A percentile compares a stretch with the other conserved stretches of the same genome.
Evolutionary conservation across 2,329 filamentous ascomycete species (phyloP).

Genomic region (Pseudocercospora cruenta): DNA sequence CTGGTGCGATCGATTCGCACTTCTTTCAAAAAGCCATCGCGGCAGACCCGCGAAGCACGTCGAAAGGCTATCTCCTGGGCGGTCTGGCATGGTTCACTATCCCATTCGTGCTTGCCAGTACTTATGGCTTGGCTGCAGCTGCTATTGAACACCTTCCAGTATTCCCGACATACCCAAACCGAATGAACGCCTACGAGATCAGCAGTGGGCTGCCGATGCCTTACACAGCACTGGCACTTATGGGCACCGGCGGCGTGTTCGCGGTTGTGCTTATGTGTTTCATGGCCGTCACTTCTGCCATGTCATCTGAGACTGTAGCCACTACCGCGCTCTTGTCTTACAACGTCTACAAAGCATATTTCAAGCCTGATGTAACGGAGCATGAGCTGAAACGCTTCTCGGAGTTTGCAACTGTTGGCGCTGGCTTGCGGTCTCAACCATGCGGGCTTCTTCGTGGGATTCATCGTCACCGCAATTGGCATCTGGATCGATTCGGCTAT

Average conservation of each 20-base stretch:
- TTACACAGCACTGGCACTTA: conserved; percentile 77
- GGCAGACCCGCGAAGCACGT: conserved; percentile 41
- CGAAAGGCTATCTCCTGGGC: conserved; percentile 44
- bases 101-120: conserved; percentile 52
- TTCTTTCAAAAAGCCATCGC: conserved; percentile 46
- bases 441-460: conserved; percentile 31
- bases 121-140: conserved; percentile 43
- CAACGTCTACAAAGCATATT: conserved; percentile 47
- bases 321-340: conserved; percentile 46
- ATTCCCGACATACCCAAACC: conserved; percentile 66
- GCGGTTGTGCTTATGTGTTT: conserved; percentile 66
- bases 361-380: conserved; percentile 40
- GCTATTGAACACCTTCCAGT: conserved; percentile 29
- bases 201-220: conserved; percentile 80
- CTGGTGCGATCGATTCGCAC: conserved; percentile 21
- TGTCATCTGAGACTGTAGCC: conserved; percentile 51
- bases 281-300: conserved; percentile 50
- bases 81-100: conserved; percentile 55
- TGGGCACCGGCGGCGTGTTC: conserved; percentile 77
- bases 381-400: conserved; percentile 40
- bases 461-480: conserved; percentile 29
- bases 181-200: conserved; percentile 73
- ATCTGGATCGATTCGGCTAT: conserved; percentile 35
- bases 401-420: conserved; percentile 40
- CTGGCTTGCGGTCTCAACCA: conserved; percentile 27